Conservation (phyloP, 139 green algal genomes). For the Micractinium conductrix region DNA sequence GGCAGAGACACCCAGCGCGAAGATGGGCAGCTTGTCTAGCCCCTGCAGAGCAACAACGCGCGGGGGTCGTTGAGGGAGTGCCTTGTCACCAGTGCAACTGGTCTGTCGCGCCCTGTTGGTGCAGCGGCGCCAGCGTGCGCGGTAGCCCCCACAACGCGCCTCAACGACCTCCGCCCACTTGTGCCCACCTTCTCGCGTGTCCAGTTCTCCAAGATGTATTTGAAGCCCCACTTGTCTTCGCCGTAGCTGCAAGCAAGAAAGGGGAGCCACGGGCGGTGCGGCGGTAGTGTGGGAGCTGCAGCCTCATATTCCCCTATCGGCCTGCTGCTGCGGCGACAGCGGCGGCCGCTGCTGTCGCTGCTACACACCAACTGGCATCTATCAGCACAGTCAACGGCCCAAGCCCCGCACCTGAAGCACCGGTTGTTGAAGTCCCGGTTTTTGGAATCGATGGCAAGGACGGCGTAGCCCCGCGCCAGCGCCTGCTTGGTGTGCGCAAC, state of each 20-base stretch:
- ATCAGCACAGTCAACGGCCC: not conserved
- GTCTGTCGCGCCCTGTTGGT: too few species aligned
- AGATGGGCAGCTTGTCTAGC: conserved; percentile 6
- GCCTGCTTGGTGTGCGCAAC: conserved; percentile 36
- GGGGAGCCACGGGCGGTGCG: too few species aligned
- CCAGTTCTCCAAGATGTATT: conserved; percentile 25
- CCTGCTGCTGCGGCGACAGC: not conserved
- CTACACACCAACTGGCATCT: not conserved
- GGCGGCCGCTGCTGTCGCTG: not conserved
- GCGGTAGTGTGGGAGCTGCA: too few species aligned
- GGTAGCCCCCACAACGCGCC: too few species aligned
- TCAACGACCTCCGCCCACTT: too few species aligned
- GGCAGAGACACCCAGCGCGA: conserved; percentile 7
- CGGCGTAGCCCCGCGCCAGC: conserved; percentile 23
- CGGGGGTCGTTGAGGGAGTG: too few species aligned
- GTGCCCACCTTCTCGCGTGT: too few species aligned
- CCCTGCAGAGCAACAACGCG: too few species aligned
- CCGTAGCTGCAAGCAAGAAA: not conserved
- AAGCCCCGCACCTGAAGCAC: conserved; percentile 2
- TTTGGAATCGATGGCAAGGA: not conserved
- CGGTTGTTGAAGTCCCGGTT: conserved; percentile 8
- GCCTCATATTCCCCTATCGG: too few species aligned
- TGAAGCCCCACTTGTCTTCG: conserved; percentile 19
- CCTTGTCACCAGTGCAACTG: too few species aligned
- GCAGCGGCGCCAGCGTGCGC: too few species aligned